Percentiles rank a stretch among this genome's conserved stretches.
Conservation (phyloP, 2,329 filamentous ascomycete genomes). For the Exophiala spinifera region DNA sequence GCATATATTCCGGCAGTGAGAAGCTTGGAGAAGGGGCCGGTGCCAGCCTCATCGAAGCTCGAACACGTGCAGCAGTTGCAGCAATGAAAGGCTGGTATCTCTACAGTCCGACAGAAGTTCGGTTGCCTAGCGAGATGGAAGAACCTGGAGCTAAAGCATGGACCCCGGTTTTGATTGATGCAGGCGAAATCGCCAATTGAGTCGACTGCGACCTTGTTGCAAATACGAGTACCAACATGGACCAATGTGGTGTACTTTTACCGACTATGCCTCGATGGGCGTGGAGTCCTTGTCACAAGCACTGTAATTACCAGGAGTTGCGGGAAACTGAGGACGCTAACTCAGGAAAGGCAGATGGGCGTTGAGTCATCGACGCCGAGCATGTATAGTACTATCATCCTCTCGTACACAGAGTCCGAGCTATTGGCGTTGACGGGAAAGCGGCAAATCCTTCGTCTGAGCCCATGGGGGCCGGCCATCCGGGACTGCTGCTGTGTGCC, state of each 20-base stretch:
- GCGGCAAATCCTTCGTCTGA: too few relatives aligned
- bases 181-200: slow-evolving; percentile 64
- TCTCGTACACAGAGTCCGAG: not conserved
- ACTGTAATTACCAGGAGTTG: slow-evolving; percentile 8
- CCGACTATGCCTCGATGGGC: not conserved
- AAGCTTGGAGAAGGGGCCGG: slow-evolving; percentile 90
- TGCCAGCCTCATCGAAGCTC: slow-evolving; percentile 71
- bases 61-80: slow-evolving; percentile 75
- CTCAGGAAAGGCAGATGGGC: slow-evolving; percentile 1
- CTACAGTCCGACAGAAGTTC: slow-evolving; percentile 72
- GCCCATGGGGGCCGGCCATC: too few relatives aligned
- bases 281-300: too few relatives aligned
- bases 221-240: slow-evolving; percentile 3
- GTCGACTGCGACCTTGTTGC: slow-evolving; percentile 5
- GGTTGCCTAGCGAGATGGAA: slow-evolving; percentile 68
- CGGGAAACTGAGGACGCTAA: not conserved
- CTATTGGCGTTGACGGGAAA: too few relatives aligned
- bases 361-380: not conserved
- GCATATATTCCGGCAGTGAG: slow-evolving; percentile 86
- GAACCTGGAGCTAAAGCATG: slow-evolving; percentile 59
- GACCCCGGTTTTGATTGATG: slow-evolving; percentile 66
- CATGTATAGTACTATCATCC: not conserved
- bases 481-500: too few relatives aligned
- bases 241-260: slow-evolving; percentile 13
- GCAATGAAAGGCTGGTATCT: slow-evolving; percentile 94